Evolutionary conservation across 345 rosid genomes (phyloP).

Genomic region (Citropsis articulata): DNA sequence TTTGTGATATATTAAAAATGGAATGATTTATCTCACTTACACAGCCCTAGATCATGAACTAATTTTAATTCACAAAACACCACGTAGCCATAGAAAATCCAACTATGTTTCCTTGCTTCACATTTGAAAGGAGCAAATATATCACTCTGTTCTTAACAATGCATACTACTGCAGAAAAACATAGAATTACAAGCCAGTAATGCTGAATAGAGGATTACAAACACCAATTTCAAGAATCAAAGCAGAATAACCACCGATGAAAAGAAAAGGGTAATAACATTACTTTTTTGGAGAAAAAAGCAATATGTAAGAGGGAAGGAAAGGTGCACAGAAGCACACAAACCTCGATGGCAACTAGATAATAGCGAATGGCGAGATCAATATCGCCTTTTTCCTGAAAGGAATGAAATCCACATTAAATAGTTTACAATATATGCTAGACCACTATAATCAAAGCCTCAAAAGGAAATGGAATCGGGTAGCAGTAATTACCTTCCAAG

Average conservation of each 20-base stretch:
- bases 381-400: conserved; percentile 95
- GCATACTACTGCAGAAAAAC: not conserved
- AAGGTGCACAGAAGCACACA: conserved; percentile 13
- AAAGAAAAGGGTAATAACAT: not conserved
- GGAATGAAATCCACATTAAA: not conserved
- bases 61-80: not conserved
- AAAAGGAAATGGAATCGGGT: not conserved
- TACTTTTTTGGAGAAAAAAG: not conserved
- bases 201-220: not conserved
- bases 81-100: not conserved
- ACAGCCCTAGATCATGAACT: not conserved
- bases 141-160: not conserved
- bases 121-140: not conserved
- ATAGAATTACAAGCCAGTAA: not conserved
- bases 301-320: not conserved
- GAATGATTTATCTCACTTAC: not conserved
- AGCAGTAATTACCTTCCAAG: conserved; percentile 73
- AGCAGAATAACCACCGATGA: not conserved
- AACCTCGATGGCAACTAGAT: conserved; percentile 97
- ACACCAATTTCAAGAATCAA: not conserved
- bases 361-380: conserved; percentile 87
- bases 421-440: not conserved
- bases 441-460: not conserved
- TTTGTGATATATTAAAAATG: not conserved
- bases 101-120: not conserved